phyloP scores from a whole-genome alignment of 495 filamentous ascomycete genomes.

The Penicillium longicatenatum region DNA sequence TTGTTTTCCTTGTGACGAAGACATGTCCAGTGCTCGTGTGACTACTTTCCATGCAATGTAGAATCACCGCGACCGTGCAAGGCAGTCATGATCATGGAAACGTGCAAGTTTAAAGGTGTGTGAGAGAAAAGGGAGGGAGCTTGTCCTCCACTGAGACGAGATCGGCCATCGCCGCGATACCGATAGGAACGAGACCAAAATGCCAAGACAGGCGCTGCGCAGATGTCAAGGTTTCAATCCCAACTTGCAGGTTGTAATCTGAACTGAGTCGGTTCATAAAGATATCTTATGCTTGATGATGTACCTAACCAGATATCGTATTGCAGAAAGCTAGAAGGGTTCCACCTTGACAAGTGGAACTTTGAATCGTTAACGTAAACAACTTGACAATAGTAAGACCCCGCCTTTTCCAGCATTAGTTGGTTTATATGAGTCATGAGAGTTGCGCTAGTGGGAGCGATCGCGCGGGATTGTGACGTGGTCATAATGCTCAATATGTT shows the following conservation, averaged over 20 bases:
- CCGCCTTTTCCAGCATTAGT: conserved; percentile 14
- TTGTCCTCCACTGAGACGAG: background rate
- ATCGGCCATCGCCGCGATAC: background rate
- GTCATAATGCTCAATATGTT: conserved; percentile 9
- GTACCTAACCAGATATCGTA: background rate
- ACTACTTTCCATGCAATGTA: conserved; percentile 1
- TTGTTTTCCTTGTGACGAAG: conserved; percentile 8
- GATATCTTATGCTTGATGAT: background rate
- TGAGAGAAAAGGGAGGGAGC: background rate
- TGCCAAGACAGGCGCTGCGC: conserved; percentile 4
- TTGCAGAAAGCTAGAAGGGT: background rate
- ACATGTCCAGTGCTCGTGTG: conserved; percentile 11
- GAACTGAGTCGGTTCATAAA: conserved; percentile 2
- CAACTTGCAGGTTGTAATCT: conserved; percentile 14
- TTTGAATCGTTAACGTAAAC: conserved; percentile 15
- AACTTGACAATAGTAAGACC: conserved; percentile 13
- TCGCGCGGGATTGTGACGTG: conserved; percentile 2
- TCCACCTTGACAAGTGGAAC: conserved; percentile 3
- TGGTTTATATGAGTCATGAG: conserved; percentile 1
- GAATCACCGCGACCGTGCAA: background rate
- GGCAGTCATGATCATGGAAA: background rate
- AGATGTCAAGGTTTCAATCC: conserved; percentile 10
- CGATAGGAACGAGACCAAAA: background rate
- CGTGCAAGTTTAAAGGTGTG: background rate
- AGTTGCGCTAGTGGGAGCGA: conserved; percentile 4